Conservation (phyloP, 441 rosid species). For the Theobroma grandiflorum region DNA sequence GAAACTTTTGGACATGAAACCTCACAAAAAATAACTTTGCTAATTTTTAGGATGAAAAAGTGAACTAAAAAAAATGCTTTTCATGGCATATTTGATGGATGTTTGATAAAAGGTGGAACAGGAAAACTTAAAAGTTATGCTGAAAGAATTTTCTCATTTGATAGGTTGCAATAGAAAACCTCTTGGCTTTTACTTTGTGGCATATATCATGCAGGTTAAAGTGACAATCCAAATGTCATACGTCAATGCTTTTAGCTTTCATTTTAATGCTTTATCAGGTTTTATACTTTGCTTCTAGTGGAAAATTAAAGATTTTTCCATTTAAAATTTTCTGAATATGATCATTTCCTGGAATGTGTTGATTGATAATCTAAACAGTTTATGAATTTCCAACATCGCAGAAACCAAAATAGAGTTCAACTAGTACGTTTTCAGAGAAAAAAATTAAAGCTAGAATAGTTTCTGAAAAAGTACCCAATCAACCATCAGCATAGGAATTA, state of each 20-base stretch:
- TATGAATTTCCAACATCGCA: neutral
- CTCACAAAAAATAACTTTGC: neutral
- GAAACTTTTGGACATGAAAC: slow-evolving; percentile 5
- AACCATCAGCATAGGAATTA: neutral
- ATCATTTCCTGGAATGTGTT: neutral
- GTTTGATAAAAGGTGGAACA: neutral
- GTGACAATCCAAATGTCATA: neutral
- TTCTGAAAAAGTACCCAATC: slow-evolving; percentile 1
- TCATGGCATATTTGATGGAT: neutral
- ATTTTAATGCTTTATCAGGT: neutral
- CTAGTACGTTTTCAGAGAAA: slow-evolving; percentile 3
- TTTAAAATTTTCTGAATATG: neutral
- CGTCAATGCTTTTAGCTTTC: slow-evolving; percentile 14
- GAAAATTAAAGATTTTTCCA: neutral
- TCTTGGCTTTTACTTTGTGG: neutral
- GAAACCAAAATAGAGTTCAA: neutral
- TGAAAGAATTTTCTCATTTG: too few relatives aligned
- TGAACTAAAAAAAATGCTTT: neutral
- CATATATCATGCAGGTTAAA: neutral
- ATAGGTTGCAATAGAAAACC: too few relatives aligned
- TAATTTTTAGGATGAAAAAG: slow-evolving; percentile 5
- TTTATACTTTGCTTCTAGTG: neutral
- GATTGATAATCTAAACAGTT: neutral
- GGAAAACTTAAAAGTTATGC: too few relatives aligned
- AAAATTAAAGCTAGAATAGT: slow-evolving; percentile 16